Evolutionary conservation across 2,329 filamentous ascomycete species (phyloP).

Genomic region (Aspergillus texensis): DNA sequence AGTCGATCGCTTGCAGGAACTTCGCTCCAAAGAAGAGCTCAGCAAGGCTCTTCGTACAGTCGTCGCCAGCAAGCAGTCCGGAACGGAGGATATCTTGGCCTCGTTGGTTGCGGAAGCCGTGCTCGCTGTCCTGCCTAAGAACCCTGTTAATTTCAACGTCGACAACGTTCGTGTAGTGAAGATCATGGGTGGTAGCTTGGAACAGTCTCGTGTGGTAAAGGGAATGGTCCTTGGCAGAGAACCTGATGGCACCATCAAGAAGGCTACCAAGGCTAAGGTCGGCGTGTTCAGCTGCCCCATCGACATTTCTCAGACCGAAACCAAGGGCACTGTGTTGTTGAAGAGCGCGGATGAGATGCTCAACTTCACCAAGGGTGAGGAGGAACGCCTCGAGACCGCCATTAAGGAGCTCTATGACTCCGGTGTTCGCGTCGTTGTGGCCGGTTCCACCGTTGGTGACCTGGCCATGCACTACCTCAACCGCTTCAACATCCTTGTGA

Average conservation of each 20-base stretch:
- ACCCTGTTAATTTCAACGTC: constrained; percentile 94
- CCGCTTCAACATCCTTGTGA: constrained; percentile 91
- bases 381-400: constrained; percentile 81
- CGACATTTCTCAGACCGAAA: constrained; percentile 95
- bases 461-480: constrained; percentile 97
- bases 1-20: constrained; percentile 86
- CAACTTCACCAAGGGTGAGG: constrained; percentile 96
- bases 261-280: constrained; percentile 90
- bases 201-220: constrained; percentile 91
- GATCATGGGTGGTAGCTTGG: constrained; percentile 96
- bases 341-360: constrained; percentile 99
- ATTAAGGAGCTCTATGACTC: constrained; percentile 97
- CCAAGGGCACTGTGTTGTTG: constrained; percentile 94
- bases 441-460: constrained; percentile 91
- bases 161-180: constrained; percentile 99
- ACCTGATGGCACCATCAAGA: constrained; percentile 90
- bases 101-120: constrained; percentile 81
- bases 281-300: constrained; percentile 96
- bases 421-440: constrained; percentile 86
- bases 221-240: constrained; percentile 98
- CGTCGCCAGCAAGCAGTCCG: constrained; percentile 93
- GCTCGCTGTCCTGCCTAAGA: constrained; percentile 90
- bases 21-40: constrained; percentile 78
- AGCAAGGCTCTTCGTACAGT: constrained; percentile 96
- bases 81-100: constrained; percentile 85